phyloP scores from a whole-genome alignment of 345 rosid genomes.

The Toxicodendron radicans region DNA sequence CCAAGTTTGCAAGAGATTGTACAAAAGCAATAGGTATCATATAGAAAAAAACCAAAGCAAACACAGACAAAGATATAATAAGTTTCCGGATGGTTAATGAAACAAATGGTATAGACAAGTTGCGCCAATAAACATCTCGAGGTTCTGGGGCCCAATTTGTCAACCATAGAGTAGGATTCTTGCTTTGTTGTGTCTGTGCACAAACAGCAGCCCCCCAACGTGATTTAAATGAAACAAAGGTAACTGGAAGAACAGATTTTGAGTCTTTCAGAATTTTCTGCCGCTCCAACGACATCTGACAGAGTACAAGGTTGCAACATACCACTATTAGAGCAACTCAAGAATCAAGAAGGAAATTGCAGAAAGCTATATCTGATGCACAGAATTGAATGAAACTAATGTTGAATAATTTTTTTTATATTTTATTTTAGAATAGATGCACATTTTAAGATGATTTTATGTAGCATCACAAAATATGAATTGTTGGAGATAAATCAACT shows the following conservation, averaged over 20 bases:
- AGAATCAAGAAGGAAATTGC: conserved; percentile 1
- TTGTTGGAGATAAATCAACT: background rate
- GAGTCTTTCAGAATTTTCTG: conserved; percentile 68
- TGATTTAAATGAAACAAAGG: conserved; percentile 89
- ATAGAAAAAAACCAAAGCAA: conserved; percentile 91
- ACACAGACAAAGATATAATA: conserved; percentile 64
- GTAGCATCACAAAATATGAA: background rate
- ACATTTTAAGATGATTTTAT: background rate
- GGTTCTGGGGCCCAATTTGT: conserved; percentile 98
- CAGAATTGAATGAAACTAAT: conserved; percentile 5
- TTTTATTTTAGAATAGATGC: background rate
- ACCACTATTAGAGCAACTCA: conserved; percentile 4
- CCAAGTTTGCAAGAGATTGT: conserved; percentile 94
- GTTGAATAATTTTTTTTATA: background rate
- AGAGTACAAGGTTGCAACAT: conserved; percentile 14
- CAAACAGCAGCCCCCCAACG: conserved; percentile 99
- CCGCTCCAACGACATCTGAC: conserved; percentile 77
- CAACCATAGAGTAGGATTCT: conserved; percentile 86
- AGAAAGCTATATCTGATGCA: conserved; percentile 4
- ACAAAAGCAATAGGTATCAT: conserved; percentile 99
- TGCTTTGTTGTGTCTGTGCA: conserved; percentile 97
- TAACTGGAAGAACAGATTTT: conserved; percentile 70
- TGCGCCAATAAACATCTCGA: conserved; percentile 91
- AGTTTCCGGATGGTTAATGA: conserved; percentile 79
- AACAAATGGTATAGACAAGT: conserved; percentile 88